Evolutionary conservation across 257 asterid genomes (phyloP).

Genomic region (Gardenia jasminoides): DNA sequence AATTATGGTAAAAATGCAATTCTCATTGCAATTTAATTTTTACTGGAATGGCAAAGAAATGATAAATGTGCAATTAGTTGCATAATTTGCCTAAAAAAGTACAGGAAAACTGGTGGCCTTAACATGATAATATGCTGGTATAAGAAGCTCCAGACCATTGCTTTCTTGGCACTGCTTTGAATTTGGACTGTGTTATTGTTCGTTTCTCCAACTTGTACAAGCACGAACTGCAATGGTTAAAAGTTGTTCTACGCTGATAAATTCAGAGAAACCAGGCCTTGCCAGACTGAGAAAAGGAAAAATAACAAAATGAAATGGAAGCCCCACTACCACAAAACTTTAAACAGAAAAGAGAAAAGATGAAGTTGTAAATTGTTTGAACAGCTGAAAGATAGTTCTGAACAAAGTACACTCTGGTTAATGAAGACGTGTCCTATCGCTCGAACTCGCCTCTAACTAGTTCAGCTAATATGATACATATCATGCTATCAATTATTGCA

Average conservation of each 20-base stretch:
- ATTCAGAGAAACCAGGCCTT: background rate
- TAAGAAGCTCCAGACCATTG: background rate
- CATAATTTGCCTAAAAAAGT: background rate
- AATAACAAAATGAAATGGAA: background rate
- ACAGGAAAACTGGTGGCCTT: background rate
- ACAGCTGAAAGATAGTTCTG: background rate
- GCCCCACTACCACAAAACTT: background rate
- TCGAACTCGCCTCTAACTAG: background rate
- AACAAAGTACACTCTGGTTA: no score
- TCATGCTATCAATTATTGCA: background rate
- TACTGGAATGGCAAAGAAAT: background rate
- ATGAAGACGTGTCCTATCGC: no score
- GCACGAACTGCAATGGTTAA: background rate
- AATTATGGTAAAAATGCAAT: background rate
- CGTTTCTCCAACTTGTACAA: background rate
- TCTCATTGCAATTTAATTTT: background rate
- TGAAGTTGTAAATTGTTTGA: background rate
- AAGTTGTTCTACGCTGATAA: background rate
- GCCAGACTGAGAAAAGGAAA: constrained; percentile 1
- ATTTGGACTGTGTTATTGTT: background rate
- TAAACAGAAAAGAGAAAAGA: background rate
- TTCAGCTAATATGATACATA: background rate
- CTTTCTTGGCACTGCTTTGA: background rate
- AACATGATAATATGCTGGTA: background rate
- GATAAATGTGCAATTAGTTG: background rate